Evolutionary conservation across 2,329 filamentous ascomycete species (phyloP), one percentile per base, ranked within the genome.

Genomic region (Penicillium rolfsii): DNA sequence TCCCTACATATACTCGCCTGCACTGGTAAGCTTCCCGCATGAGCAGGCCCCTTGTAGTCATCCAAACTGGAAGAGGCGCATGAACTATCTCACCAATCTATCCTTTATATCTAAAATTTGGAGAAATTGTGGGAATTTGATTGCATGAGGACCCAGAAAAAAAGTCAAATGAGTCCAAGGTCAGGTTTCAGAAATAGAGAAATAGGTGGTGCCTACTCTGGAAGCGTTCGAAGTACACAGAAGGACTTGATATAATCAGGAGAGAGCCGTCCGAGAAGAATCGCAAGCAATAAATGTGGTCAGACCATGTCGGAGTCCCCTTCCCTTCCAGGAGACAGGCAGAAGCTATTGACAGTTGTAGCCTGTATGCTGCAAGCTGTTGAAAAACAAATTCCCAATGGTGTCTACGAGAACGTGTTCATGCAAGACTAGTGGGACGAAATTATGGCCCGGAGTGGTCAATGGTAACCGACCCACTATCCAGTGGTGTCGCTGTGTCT

Each of bases 1-100:
- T 56, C 52, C 57, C 57, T 43, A 48, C 43, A 43, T 59, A 56
- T 40, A 56, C 35, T 16, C 12, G 11, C 40, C 55, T 50, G 28
- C 43, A 19, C 8, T 19, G 16, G 28, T 5, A 12, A 22, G 46
- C 28, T 11, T 33, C 30, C 28, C 28, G 46, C 43, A 45, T 45
- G 28, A 11, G 26, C 6, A 56, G n/a, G 43, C 43, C 53, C 4
- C 54, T 48, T 4, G 30, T 22, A 30, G 5, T 5, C 7, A 33
- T 8, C 30, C 28, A 24, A 30, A n/a, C 14, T 7, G 33, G 4
- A 19, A 28, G 4, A 19, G 28, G 16, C 22, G 30, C 46, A 49
- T 33, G 30, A 50, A 19, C 28, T 26, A 30, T 33, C 45, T 3
- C 24, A 16, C 22, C 19, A 49, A 49, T 30, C 5, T 1, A 1